Evolutionary conservation across 305 asterid genomes (phyloP).

Genomic region (Plantago lanceolata): DNA sequence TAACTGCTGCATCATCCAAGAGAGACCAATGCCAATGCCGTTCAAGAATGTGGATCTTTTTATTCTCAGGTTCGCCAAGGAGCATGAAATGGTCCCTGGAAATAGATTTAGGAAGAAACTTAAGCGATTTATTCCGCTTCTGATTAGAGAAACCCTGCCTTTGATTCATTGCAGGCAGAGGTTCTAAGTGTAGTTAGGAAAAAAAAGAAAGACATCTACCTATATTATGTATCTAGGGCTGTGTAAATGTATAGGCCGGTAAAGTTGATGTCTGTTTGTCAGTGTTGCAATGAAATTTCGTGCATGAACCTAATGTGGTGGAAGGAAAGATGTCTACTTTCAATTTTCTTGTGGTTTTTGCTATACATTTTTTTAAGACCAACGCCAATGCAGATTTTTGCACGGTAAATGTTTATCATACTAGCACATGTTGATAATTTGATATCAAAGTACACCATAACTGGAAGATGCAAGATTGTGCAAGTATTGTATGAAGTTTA

Average conservation of each 20-base stretch:
- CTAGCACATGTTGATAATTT: too few relatives aligned
- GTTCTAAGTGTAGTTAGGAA: slow-evolving; percentile 29
- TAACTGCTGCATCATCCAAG: slow-evolving; percentile 15
- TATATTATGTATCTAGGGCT: slow-evolving; percentile 19
- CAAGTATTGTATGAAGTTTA: too few relatives aligned
- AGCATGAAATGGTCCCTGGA: slow-evolving; percentile 23
- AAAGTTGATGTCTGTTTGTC: slow-evolving; percentile 5
- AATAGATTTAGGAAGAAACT: slow-evolving; percentile 29
- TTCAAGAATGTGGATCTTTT: slow-evolving; percentile 23
- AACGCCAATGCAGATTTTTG: too few relatives aligned
- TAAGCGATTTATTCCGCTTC: slow-evolving; percentile 28
- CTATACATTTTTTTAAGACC: too few relatives aligned
- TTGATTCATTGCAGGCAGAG: slow-evolving; percentile 36
- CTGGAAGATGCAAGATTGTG: too few relatives aligned
- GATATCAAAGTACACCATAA: too few relatives aligned
- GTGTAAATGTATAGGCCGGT: slow-evolving; percentile 13
- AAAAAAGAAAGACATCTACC: slow-evolving; percentile 17
- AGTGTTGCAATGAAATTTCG: slow-evolving; percentile 3
- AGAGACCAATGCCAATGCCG: slow-evolving; percentile 12
- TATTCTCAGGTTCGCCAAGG: slow-evolving; percentile 14
- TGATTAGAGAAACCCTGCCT: slow-evolving; percentile 34
- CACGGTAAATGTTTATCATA: too few relatives aligned
- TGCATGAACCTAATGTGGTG: not conserved
- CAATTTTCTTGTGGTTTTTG: not conserved
- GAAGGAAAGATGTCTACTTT: not conserved